A percentile compares a stretch with the other conserved stretches of the same genome.
Conservation (phyloP, 83 land plant species). For the Thuja plicata region DNA sequence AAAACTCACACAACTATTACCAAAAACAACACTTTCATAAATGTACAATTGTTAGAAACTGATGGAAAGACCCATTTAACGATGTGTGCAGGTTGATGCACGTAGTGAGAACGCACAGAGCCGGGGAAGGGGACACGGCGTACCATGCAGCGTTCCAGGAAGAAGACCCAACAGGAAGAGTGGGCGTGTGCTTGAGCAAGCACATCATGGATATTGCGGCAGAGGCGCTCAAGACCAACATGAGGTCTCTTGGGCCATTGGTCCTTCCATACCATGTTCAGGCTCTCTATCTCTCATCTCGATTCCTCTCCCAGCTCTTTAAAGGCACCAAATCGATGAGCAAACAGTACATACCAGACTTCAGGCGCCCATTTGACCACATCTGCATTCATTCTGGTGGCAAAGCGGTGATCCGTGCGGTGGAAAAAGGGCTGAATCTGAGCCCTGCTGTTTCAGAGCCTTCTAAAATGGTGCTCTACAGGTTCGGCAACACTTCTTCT, state of each 20-base stretch:
- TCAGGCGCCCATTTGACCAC: constrained; percentile 12
- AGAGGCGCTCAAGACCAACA: constrained; percentile 29
- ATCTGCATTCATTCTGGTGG: constrained; percentile 21
- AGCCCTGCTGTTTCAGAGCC: background rate
- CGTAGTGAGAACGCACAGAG: constrained; percentile 21
- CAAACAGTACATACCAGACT: constrained; percentile 1
- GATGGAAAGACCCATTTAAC: no score
- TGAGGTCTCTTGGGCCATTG: constrained; percentile 16
- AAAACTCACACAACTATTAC: no score
- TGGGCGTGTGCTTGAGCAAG: constrained; percentile 24
- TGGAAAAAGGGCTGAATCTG: constrained; percentile 13
- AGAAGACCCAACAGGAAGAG: constrained; percentile 20
- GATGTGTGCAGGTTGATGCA: background rate
- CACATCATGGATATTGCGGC: constrained; percentile 30
- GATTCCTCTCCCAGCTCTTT: background rate
- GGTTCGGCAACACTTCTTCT: constrained; percentile 15
- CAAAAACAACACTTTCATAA: no score
- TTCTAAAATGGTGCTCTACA: constrained; percentile 12
- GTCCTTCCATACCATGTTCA: constrained; percentile 32
- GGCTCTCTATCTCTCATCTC: constrained; percentile 6
- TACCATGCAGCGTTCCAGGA: constrained; percentile 25
- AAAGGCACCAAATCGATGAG: background rate
- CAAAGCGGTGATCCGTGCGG: background rate
- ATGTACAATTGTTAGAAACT: no score
- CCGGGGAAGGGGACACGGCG: constrained; percentile 15